Conservation (phyloP, 371 early-diverging fungal genomes). For the Mortierella sp. region DNA sequence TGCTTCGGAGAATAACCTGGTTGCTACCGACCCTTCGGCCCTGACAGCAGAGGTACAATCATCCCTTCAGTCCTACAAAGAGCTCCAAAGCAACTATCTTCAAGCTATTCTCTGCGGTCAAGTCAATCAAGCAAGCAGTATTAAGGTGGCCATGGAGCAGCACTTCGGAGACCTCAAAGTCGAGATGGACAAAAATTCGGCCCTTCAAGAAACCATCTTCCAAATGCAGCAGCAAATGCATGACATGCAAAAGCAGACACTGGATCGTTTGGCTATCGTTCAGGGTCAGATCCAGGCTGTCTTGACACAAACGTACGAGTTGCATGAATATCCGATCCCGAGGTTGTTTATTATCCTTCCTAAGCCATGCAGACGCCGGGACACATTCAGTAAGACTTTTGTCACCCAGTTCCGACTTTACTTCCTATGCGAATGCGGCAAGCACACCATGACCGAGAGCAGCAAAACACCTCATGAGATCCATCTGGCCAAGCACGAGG, state of each 20-base stretch:
- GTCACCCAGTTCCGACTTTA: slow-evolving; percentile 25
- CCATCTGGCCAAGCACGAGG: slow-evolving; percentile 4
- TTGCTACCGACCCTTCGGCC: not conserved
- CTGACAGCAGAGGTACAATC: not conserved
- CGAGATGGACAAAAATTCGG: slow-evolving; percentile 5
- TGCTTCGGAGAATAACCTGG: not conserved
- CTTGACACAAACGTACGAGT: slow-evolving; percentile 21
- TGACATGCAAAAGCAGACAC: not conserved
- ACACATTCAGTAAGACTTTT: slow-evolving; percentile 7
- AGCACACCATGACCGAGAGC: slow-evolving; percentile 11
- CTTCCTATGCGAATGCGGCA: slow-evolving; percentile 32
- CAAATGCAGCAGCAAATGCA: not conserved
- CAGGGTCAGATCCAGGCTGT: slow-evolving; percentile 9
- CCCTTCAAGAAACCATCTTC: too few species aligned
- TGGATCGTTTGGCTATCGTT: slow-evolving; percentile 1
- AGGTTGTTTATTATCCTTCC: slow-evolving; percentile 29
- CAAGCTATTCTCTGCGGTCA: not conserved
- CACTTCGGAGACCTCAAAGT: slow-evolving; percentile 4
- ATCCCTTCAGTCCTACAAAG: not conserved
- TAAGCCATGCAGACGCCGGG: not conserved
- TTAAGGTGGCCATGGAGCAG: slow-evolving; percentile 8
- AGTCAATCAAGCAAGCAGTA: not conserved
- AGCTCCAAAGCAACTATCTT: not conserved
- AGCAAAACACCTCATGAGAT: slow-evolving; percentile 7
- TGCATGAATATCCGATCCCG: slow-evolving; percentile 33